These are phyloP conservation scores for Calonectria leucothoes DNA, from an alignment of 2,329 filamentous ascomycete genomes.

Conservation along the genomic window DNA sequence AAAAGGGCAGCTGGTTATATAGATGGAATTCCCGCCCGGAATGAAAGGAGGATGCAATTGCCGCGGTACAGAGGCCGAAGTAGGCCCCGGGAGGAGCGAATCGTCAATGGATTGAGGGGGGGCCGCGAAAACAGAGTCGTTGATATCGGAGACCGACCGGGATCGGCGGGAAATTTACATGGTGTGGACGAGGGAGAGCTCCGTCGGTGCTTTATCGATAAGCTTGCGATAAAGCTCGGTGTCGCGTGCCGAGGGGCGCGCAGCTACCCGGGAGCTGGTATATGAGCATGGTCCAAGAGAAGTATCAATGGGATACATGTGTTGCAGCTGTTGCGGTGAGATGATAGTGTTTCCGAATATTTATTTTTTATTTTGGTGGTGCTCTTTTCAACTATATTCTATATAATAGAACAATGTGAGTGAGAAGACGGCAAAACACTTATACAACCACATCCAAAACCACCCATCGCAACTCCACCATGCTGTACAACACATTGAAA, in stretches of 20 bases:
- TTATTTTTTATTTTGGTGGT: background rate
- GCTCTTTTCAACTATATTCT: background rate
- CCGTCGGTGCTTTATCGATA: slow-evolving; percentile 41
- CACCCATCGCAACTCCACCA: background rate
- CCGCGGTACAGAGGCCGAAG: background rate
- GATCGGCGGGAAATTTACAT: slow-evolving; percentile 38
- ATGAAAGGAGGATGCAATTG: background rate
- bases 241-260: background rate
- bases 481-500: background rate
- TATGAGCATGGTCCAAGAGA: background rate
- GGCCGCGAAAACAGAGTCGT: slow-evolving; percentile 12
- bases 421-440: no score
- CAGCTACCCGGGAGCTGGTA: background rate
- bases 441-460: background rate
- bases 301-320: no score
- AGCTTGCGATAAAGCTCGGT: background rate
- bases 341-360: background rate
- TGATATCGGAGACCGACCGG: slow-evolving; percentile 40
- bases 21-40: background rate
- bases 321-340: background rate
- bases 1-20: slow-evolving; percentile 16
- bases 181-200: slow-evolving; percentile 22
- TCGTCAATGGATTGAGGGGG: background rate
- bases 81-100: background rate
- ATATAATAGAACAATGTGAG: no score